Percentiles rank a stretch among this genome's conserved stretches.
These are phyloP conservation scores for Cerrena zonata DNA, from an alignment of 1,284 basidiomycete species.

Conservation along the genomic window DNA sequence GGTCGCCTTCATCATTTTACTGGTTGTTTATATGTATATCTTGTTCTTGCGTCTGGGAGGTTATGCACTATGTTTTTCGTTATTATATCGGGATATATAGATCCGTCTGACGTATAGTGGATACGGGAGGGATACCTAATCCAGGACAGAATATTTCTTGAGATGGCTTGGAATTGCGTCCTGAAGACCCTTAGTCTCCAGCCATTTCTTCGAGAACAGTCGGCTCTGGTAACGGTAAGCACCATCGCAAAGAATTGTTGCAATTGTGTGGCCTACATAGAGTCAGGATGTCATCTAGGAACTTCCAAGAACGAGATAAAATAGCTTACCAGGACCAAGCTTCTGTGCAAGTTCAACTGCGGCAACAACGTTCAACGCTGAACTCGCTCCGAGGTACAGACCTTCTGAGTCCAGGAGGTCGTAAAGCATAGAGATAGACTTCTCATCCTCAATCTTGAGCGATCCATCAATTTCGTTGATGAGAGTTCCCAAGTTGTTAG, in stretches of 20 bases:
- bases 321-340: slow-evolving; percentile 68
- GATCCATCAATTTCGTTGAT: slow-evolving; percentile 78
- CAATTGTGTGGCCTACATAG: slow-evolving; percentile 71
- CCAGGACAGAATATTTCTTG: slow-evolving; percentile 87
- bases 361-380: slow-evolving; percentile 92
- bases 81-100: too few relatives aligned
- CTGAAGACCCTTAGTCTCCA: slow-evolving; percentile 77
- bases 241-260: slow-evolving; percentile 90
- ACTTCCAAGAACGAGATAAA: not conserved
- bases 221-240: slow-evolving; percentile 96
- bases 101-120: too few relatives aligned
- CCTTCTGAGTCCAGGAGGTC: slow-evolving; percentile 89
- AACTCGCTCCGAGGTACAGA: slow-evolving; percentile 92
- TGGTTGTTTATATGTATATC: too few relatives aligned
- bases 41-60: too few relatives aligned
- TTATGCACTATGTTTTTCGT: too few relatives aligned
- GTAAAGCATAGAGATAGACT: slow-evolving; percentile 92
- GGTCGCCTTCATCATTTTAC: too few relatives aligned
- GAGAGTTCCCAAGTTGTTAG: slow-evolving; percentile 87
- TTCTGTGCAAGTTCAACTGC: slow-evolving; percentile 83
- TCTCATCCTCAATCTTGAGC: slow-evolving; percentile 82
- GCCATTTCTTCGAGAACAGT: slow-evolving; percentile 93
- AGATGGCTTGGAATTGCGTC: slow-evolving; percentile 79
- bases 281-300: slow-evolving; percentile 6
- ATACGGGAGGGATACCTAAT: slow-evolving; percentile 32